Evolutionary conservation across 257 asterid species (phyloP).

Genomic region (Forsythia suspensa): DNA sequence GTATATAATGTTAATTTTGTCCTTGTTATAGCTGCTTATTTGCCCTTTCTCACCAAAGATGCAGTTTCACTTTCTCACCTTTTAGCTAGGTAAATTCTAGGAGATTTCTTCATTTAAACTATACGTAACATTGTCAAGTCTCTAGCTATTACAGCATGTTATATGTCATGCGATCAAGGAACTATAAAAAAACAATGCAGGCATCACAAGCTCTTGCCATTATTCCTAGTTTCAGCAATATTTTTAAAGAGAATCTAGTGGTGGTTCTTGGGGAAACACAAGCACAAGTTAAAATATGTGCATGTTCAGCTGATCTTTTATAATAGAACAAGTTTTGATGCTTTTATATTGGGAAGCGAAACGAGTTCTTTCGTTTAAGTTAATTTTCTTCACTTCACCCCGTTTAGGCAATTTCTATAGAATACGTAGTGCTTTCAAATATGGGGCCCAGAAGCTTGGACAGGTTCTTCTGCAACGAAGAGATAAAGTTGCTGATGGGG

Average conservation of each 20-base stretch:
- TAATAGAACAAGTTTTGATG: not conserved
- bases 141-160: not conserved
- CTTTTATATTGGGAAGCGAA: not conserved
- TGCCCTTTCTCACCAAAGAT: not conserved
- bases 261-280: not conserved
- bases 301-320: not conserved
- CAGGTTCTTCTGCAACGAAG: conserved; percentile 51
- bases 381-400: conserved; percentile 19
- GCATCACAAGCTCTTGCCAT: not conserved
- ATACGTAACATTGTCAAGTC: not conserved
- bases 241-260: not conserved
- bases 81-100: not conserved
- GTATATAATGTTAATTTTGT: not conserved
- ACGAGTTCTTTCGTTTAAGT: not conserved
- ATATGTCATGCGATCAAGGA: not conserved
- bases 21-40: not conserved
- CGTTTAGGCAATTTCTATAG: conserved; percentile 74
- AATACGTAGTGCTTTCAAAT: conserved; percentile 74
- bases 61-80: not conserved
- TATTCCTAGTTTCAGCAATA: not conserved
- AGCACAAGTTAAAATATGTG: not conserved
- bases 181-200: not conserved
- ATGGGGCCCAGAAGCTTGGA: conserved; percentile 83
- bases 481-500: conserved; percentile 57
- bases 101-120: not conserved